Base-by-base conservation (phyloP, 768 basidiomycete genomes). In the Tylopilus subfusipes region DNA sequence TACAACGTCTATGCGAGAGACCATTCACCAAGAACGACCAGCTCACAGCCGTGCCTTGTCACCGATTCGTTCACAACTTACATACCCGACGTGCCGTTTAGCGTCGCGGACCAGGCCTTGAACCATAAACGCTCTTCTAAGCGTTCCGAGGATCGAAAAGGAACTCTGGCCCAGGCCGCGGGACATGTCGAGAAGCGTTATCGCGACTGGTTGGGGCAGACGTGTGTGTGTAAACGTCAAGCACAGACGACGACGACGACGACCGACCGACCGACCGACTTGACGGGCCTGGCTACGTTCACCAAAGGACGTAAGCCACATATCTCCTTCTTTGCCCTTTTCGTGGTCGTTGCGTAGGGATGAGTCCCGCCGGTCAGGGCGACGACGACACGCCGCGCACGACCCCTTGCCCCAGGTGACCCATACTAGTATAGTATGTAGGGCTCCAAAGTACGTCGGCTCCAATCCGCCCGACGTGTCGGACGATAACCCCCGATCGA, bases 1-100 rank as follows among this genome's bases (percentile, higher is more conserved):
- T 90, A 83, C 70, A 79, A 86, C 60, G 68, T 91, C 48, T 84
- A 82, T 63, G 60, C 76, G 2, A 90, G 2, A 90, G 90, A 2
- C 63, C 82, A 2, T 93, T 93, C 72, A 86, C 85, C 30, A 83
- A 83, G 67, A 88, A 92, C 66, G 90, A 93, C 67, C 85, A 90
- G 61, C 77, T 92, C 39, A 88, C 88, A 0, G 80, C 81, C 2
- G 83, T 81, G 7, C 89, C 91, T 0, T 93, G n/a, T 88, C 64
- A 68, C 72, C 0, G 82, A 91, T 63, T 54, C 73, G 10, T 88
- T 90, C 75, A n/a, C n/a, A 54, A 80, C 22, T n/a, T 90, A 77
- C 69, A 77, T 91, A 51, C 70, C 84, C 7, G 71, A 79, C 42
- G 73, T 91, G 33, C 66, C 78, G 0, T 68, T 80, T 13, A 64